Evolutionary conservation across 1,139 yeast species (phyloP), one percentile per base, ranked within the genome.

Genomic region (Blastobotrys elegans): DNA sequence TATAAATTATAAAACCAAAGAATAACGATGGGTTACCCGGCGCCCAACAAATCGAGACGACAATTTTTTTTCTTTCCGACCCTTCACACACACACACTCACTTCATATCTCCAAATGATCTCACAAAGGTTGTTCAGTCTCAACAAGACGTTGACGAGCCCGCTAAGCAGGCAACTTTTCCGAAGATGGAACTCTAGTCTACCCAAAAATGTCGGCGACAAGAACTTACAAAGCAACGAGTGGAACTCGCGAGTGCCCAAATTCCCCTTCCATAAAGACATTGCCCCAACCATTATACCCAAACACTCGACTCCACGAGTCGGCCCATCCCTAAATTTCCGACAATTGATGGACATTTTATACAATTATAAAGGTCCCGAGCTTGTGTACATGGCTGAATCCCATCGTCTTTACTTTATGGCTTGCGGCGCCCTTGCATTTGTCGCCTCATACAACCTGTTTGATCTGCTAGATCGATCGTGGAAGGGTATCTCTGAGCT

Each of bases 301-400:
- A 66, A 66, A 50, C n/a, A n/a, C n/a, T 51, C 63, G 4, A 60
- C 69, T 17, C 95, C 95, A 4, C 75, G 79, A 40, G 85, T 82
- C 2, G 82, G 85, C 1, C 72, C 76, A 14, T 72, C 73, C 43
- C 67, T 77, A 58, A 72, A 82, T 4, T 78, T 86, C 57, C 70
- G 79, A 20, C 84, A 82, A 60, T 81, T 86, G 65, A 70, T 84
- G 56, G 75, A 75, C 50, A 74, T 78, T n/a, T 68, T 87, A 50
- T 71, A 76, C 51, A 68, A 70, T 43, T 79, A 80, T 56, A 68
- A 67, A 7, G 73, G 75, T 45, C 94, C 94, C 1, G 95, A 85
- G 62, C 71, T 87, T 50, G 74, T 87, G 44, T 87, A 87, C 65
- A 90, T 84, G 69, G 80, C 89, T 29, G 95, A 87, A 65, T 86